Evolutionary conservation across 2,329 filamentous ascomycete species (phyloP), one percentile per base, ranked within the genome.

Genomic region (Didymosphaeria variabile): DNA sequence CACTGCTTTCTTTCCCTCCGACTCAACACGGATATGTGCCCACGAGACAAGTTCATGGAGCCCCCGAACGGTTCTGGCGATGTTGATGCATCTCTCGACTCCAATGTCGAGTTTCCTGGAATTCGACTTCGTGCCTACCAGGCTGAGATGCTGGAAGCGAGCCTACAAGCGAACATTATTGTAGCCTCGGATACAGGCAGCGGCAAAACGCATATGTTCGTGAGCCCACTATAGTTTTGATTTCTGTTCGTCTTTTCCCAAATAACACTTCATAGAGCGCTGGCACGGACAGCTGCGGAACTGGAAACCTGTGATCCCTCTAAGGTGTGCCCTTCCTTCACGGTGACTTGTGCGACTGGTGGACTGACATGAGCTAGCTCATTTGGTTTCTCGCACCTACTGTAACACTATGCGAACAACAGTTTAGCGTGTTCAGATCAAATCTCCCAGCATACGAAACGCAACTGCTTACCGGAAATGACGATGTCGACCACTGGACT

Each of bases 401-500:
- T 2, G 78, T 82, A 17, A 71, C 80, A 1, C 68, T 84, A n/a
- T 81, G 81, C 60, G 70, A 80, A 47, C 82, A 84, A 62, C 82
- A 84, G 58, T 66, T 74, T 60, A 61, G 68, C 2, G 71, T 77
- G 0, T 74, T 83, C 26, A 56, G 67, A 40, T 63, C 66, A 19
- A 66, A 77, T 32, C 62, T 83, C 5, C 78, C 81, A 1, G 82
- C 82, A 0, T 84, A 87, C 36, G 83, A 87, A 23, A 83, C 88
- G 38, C 87, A 86, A 60, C 74, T 91, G 1, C 81, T 97, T 19
- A 89, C 84, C 12, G 90, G 93, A 12, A 79, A 84, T 15, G 89
- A 93, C 64, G 86, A 87, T 47, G 83, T 93, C 1, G 88, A 95
- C 19, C 85, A 87, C 36, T 97, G 93, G 93, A 88, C 86, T 0